These are phyloP conservation scores for Cryptosporidium parvum DNA, from an alignment of 169 alveolate genomes.

Conservation along the genomic window DNA sequence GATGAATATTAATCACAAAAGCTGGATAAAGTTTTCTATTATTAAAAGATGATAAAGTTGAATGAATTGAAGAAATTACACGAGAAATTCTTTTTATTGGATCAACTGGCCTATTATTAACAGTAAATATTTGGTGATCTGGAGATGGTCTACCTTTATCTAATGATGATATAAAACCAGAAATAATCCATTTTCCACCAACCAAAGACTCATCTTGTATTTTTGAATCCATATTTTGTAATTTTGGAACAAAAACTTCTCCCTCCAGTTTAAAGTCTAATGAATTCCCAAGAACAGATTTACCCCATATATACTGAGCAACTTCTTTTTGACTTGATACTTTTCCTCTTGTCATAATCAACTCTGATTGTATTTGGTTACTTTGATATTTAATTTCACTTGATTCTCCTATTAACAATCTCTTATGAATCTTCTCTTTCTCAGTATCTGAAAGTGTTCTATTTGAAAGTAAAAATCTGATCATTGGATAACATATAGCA, in stretches of 20 bases:
- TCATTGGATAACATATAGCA: slow-evolving; percentile 67
- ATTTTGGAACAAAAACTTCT: slow-evolving; percentile 46
- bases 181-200: slow-evolving; percentile 56
- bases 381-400: slow-evolving; percentile 11
- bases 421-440: slow-evolving; percentile 41
- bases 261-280: slow-evolving; percentile 30
- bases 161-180: slow-evolving; percentile 53
- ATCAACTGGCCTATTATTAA: slow-evolving; percentile 47
- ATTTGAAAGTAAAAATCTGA: slow-evolving; percentile 41
- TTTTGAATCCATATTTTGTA: neutral
- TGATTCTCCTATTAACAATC: neutral
- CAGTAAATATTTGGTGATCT: slow-evolving; percentile 50
- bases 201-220: neutral
- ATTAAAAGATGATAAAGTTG: slow-evolving; percentile 41
- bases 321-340: slow-evolving; percentile 40
- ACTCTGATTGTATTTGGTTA: neutral
- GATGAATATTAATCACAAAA: slow-evolving; percentile 45
- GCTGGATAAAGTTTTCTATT: slow-evolving; percentile 50
- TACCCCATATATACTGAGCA: slow-evolving; percentile 69
- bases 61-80: slow-evolving; percentile 34
- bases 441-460: slow-evolving; percentile 29
- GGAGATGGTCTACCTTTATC: slow-evolving; percentile 73
- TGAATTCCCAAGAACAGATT: slow-evolving; percentile 42
- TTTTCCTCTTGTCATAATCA: slow-evolving; percentile 49
- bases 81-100: slow-evolving; percentile 49